Conservation (phyloP, 371 early-diverging fungal genomes). For the Mortierella sp. region DNA sequence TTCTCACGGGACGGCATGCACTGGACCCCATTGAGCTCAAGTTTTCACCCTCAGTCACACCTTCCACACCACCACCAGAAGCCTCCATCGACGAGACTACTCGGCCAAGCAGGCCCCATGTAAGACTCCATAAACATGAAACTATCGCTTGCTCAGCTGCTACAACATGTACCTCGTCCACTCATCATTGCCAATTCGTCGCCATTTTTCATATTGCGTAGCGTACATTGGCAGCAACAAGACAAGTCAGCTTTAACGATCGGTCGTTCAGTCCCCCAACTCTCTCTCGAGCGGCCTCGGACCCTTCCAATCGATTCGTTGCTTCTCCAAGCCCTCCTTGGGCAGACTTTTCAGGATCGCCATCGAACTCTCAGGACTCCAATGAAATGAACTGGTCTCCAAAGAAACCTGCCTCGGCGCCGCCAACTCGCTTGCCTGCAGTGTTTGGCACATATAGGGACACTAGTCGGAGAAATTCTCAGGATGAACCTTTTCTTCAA, state of each 20-base stretch:
- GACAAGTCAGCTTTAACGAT: background rate
- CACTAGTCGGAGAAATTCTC: background rate
- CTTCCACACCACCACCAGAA: slow-evolving; percentile 4
- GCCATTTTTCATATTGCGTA: background rate
- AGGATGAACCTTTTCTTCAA: slow-evolving; percentile 11
- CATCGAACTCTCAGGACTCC: slow-evolving; percentile 30
- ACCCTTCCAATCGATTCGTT: slow-evolving; percentile 3
- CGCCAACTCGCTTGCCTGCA: slow-evolving; percentile 11
- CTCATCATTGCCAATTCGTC: background rate
- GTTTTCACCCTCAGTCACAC: background rate
- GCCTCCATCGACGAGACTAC: background rate
- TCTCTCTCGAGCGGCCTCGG: slow-evolving; percentile 14
- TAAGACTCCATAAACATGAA: background rate
- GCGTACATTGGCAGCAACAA: background rate
- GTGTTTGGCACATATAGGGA: slow-evolving; percentile 54
- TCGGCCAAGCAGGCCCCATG: slow-evolving; percentile 2
- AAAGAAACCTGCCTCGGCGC: slow-evolving; percentile 16
- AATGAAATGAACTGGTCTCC: slow-evolving; percentile 51
- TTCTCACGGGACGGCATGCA: slow-evolving; percentile 15
- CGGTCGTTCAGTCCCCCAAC: slow-evolving; percentile 2
- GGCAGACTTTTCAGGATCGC: slow-evolving; percentile 11
- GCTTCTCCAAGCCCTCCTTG: background rate
- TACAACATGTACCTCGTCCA: background rate
- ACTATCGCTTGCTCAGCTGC: background rate
- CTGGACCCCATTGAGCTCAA: slow-evolving; percentile 33